Conservation (phyloP, 2,329 filamentous ascomycete species). For the Neofusicoccum sp. region DNA sequence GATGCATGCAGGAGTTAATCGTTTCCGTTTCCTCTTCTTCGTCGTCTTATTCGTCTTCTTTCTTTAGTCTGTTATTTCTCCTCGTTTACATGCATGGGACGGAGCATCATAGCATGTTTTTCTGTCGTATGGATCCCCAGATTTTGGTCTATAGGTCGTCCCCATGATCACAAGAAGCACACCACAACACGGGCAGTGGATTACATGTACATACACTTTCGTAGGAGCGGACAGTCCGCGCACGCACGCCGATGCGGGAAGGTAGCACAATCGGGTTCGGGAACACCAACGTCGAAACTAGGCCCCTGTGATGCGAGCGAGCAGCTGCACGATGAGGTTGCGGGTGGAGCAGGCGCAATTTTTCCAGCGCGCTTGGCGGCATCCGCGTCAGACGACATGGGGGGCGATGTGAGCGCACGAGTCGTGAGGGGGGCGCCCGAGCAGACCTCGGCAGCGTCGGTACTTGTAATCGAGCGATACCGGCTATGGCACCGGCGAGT, state of each 20-base stretch:
- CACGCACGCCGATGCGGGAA: background rate
- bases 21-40: background rate
- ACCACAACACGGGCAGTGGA: background rate
- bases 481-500: slow-evolving; percentile 1
- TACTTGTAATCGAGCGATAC: slow-evolving; percentile 7
- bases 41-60: background rate
- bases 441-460: slow-evolving; percentile 11
- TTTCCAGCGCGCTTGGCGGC: background rate
- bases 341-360: background rate
- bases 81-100: slow-evolving; percentile 19
- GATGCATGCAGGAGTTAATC: slow-evolving; percentile 13
- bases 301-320: slow-evolving; percentile 5
- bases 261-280: background rate
- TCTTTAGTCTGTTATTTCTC: slow-evolving; percentile 2
- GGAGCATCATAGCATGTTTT: slow-evolving; percentile 24
- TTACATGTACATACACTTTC: slow-evolving; percentile 2
- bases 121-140: slow-evolving; percentile 11
- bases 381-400: background rate
- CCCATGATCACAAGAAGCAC: background rate
- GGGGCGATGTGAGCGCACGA: background rate
- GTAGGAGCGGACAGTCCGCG: background rate
- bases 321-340: background rate
- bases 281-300: slow-evolving; percentile 2
- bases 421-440: background rate
- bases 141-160: slow-evolving; percentile 6